phyloP scores from a whole-genome alignment of 495 filamentous ascomycete species.

The Filosporella fistucella region DNA sequence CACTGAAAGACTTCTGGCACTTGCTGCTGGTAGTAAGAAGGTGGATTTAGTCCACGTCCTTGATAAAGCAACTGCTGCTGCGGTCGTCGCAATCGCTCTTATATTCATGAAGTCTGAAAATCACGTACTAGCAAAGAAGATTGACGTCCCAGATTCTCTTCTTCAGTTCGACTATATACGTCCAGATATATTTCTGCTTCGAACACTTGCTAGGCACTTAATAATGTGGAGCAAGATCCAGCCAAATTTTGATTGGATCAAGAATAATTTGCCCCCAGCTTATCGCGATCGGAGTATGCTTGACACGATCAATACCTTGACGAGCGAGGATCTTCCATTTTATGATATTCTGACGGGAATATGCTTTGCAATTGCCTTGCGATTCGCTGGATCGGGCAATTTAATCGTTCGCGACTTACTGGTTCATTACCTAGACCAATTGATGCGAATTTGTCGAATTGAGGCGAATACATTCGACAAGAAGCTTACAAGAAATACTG shows the following conservation, averaged over 20 bases:
- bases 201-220: constrained; percentile 84
- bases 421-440: constrained; percentile 78
- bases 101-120: constrained; percentile 98
- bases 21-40: constrained; percentile 83
- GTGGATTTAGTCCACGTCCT: constrained; percentile 86
- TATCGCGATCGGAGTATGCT: constrained; percentile 57
- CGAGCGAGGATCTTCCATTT: constrained; percentile 80
- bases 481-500: constrained; percentile 73
- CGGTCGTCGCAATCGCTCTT: constrained; percentile 83
- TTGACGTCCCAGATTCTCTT: constrained; percentile 85
- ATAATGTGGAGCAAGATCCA: constrained; percentile 89
- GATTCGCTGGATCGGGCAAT: constrained; percentile 81
- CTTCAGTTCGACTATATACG: constrained; percentile 93
- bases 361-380: constrained; percentile 78
- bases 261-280: constrained; percentile 60
- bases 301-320: constrained; percentile 46
- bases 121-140: constrained; percentile 79
- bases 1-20: constrained; percentile 75
- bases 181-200: constrained; percentile 85
- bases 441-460: constrained; percentile 71
- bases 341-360: constrained; percentile 89
- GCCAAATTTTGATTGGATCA: constrained; percentile 68
- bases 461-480: constrained; percentile 71
- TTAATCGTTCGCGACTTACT: constrained; percentile 70
- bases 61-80: constrained; percentile 86